Base-by-base conservation (phyloP, 805 yeast species). In the Cyberlindnera meyerae region DNA sequence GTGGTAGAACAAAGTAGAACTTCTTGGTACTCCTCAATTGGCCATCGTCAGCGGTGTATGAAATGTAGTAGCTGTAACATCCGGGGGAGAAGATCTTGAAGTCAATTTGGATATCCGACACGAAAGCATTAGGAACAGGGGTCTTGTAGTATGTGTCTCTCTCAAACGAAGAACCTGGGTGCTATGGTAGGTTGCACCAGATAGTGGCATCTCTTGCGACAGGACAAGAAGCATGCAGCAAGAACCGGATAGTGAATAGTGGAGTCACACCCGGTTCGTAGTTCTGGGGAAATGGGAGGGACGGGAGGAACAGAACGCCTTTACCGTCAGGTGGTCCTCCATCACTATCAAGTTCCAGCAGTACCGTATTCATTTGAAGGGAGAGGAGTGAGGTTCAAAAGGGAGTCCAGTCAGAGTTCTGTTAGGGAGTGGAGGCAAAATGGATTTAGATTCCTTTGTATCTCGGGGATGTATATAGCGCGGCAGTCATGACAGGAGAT, bases 1-100 rank as follows among this genome's bases (percentile, higher is more conserved):
- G 94, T 1, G 89, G 87, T 11, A 82, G 95, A 21, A 77, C 80
- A 58, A 90, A 85, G 58, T 80, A 79, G 60, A 68, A 79, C 47
- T 73, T 70, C 24, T 79, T 63, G 0, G 95, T 79, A 2, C 74
- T 66, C 16, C 60, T 62, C 27, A 69, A 48, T 26, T 58, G 42
- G n/a, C 57, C 62, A 5, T 49, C 25, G 11, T 44, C 52, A 22
- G 58, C 62, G 24, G 67, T 62, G 54, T 79, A 88, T 9, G 81
- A 70, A 15, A 83, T 65, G 52, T 79, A 84, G 59, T 77, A 89
- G 41, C 82, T 72, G 60, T 72, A 90, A 2, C 94, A 73, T 3
- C 98, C 98, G 1, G 96, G 88, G 6, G 54, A 60, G 52, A 60
- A 75, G 37, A 90, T 74, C 8, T 73, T 67, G 34, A 90, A 66